These are phyloP conservation scores for Barbatosphaeria neglecta DNA, from an alignment of 495 filamentous ascomycete species.

Conservation along the genomic window DNA sequence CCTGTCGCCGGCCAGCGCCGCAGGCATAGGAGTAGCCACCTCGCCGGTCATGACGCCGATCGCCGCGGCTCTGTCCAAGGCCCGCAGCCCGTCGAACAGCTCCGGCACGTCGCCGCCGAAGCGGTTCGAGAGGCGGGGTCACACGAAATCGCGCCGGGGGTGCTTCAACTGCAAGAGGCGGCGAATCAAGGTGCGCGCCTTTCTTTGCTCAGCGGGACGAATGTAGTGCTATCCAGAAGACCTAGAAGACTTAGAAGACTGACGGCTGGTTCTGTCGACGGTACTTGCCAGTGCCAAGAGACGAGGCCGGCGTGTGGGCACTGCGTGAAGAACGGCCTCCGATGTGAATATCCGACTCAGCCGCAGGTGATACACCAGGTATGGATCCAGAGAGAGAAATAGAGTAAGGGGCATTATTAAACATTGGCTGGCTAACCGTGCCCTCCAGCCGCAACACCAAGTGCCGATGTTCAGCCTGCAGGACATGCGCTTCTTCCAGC, in stretches of 20 bases:
- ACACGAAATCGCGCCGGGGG: constrained; percentile 51
- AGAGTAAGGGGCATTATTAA: too few relatives aligned
- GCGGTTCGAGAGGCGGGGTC: constrained; percentile 33
- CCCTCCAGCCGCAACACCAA: constrained; percentile 30
- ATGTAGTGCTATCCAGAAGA: neutral
- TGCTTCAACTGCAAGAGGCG: constrained; percentile 55
- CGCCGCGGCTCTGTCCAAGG: neutral
- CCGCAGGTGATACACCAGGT: constrained; percentile 33
- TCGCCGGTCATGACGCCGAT: neutral
- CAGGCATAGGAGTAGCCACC: neutral
- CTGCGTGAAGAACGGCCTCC: constrained; percentile 43
- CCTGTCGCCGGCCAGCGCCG: neutral
- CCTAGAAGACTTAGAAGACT: too few relatives aligned
- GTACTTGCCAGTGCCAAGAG: constrained; percentile 47
- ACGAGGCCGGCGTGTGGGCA: constrained; percentile 45
- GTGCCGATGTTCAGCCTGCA: constrained; percentile 39
- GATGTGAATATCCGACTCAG: constrained; percentile 44
- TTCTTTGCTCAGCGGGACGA: neutral
- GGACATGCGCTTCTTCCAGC: constrained; percentile 54
- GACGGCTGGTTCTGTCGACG: too few relatives aligned
- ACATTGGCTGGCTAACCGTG: too few relatives aligned
- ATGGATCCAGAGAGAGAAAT: neutral
- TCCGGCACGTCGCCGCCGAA: constrained; percentile 2
- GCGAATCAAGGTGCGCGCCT: constrained; percentile 41
- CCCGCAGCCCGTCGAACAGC: neutral